phyloP scores from a whole-genome alignment of 305 asterid genomes.

The Solanum hybrid region DNA sequence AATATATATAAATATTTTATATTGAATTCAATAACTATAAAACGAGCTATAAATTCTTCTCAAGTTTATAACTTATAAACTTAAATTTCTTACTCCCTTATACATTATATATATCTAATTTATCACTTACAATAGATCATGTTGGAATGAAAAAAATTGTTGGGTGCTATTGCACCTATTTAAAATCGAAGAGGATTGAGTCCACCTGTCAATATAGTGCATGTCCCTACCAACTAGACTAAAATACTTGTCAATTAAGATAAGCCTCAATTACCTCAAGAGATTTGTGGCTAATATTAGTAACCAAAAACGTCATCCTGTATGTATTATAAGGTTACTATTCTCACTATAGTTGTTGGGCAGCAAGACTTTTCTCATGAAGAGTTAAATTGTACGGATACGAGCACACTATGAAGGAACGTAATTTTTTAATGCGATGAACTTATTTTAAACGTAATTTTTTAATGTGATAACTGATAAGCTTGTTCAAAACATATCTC shows the following conservation, averaged over 20 bases:
- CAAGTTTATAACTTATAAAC: background rate
- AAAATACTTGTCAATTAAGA: background rate
- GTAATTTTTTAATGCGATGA: background rate
- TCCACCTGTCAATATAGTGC: background rate
- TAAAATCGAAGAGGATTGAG: background rate
- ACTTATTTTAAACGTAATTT: background rate
- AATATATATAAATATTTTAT: background rate
- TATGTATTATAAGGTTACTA: background rate
- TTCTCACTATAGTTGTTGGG: background rate
- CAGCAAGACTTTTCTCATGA: background rate
- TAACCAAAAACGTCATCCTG: background rate
- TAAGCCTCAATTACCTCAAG: background rate
- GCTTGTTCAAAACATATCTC: background rate
- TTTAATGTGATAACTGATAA: background rate
- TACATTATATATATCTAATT: background rate
- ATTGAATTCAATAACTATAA: background rate
- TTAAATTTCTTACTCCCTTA: background rate
- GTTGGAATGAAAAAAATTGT: background rate
- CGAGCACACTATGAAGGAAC: background rate
- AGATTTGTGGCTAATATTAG: background rate
- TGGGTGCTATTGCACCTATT: background rate
- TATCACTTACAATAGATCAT: background rate
- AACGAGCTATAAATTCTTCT: background rate
- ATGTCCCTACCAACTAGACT: background rate
- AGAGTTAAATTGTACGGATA: background rate